Conservation (phyloP, 139 green algal genomes). For the Parachlorella kessleri region DNA sequence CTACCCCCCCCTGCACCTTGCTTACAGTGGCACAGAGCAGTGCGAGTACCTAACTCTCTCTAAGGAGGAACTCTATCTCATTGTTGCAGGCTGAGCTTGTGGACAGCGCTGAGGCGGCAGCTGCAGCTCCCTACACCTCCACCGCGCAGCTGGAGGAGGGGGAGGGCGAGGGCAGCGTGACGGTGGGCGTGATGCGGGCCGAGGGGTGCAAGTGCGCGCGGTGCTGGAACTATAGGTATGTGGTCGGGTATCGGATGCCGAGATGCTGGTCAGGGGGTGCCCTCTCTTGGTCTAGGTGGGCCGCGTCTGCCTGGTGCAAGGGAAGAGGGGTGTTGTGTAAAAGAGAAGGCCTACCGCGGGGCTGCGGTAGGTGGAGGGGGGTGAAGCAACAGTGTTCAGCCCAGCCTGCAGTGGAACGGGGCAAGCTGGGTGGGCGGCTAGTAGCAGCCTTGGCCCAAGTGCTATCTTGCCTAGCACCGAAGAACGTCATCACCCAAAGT, state of each 20-base stretch:
- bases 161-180: constrained; percentile 52
- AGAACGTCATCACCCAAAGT: background rate
- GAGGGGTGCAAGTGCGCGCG: constrained; percentile 88
- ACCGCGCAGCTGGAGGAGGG: constrained; percentile 33
- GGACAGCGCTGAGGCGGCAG: constrained; percentile 8
- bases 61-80: constrained; percentile 82
- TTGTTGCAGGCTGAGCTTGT: constrained; percentile 57
- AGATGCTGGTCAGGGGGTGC: background rate
- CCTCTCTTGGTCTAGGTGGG: no score
- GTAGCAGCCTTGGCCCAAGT: constrained; percentile 9
- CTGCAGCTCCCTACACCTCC: constrained; percentile 8
- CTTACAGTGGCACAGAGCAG: no score
- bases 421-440: no score
- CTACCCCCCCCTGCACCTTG: no score
- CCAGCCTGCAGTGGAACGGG: no score
- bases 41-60: no score
- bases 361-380: no score
- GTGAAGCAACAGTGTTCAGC: no score
- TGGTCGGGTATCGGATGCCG: no score
- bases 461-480: background rate
- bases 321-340: no score
- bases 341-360: no score
- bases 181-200: constrained; percentile 80
- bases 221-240: constrained; percentile 95
- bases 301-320: no score